These are phyloP conservation scores for Tetrahymena malaccensis DNA, from an alignment of 73 alveolate species.

Conservation along the genomic window DNA sequence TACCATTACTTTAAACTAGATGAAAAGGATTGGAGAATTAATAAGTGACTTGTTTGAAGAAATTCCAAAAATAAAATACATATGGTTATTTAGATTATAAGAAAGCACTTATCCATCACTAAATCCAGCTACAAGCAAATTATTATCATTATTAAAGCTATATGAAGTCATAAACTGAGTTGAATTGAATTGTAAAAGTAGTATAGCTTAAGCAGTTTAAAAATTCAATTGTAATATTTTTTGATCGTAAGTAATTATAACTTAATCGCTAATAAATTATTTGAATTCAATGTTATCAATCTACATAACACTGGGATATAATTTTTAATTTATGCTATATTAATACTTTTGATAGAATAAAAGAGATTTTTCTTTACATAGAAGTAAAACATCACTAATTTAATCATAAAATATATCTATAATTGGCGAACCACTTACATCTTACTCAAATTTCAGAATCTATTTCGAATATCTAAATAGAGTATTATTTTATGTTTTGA, in stretches of 20 bases:
- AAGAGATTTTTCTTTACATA: neutral
- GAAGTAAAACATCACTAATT: neutral
- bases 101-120: neutral
- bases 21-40: too few relatives aligned
- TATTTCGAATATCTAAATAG: neutral
- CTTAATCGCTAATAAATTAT: neutral
- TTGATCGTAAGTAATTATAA: neutral
- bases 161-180: neutral
- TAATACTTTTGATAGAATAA: too few relatives aligned
- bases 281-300: too few relatives aligned
- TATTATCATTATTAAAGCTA: neutral
- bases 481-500: neutral
- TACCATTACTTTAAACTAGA: neutral
- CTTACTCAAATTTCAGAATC: neutral
- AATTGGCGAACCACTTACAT: too few relatives aligned
- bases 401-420: neutral
- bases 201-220: neutral
- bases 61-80: too few relatives aligned
- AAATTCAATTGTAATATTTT: neutral
- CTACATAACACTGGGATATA: too few relatives aligned
- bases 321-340: neutral
- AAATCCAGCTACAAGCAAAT: neutral
- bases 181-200: neutral
- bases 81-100: neutral
- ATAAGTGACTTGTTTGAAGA: neutral